Evolutionary conservation across 1,284 basidiomycete genomes (phyloP).

Genomic region (Mycosarcoma maydis): DNA sequence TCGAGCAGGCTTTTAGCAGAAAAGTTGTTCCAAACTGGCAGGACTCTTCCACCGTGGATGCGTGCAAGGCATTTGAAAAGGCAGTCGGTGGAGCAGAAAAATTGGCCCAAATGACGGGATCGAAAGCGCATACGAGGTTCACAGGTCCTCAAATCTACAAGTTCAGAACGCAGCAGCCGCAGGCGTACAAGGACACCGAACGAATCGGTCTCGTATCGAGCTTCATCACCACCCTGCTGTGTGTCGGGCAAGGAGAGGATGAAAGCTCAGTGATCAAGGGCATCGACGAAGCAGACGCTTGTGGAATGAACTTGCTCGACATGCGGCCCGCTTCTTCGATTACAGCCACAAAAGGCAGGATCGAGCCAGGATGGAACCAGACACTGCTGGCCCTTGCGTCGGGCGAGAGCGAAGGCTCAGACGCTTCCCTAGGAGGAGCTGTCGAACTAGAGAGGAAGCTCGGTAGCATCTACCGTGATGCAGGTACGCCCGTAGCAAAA

Average conservation of each 20-base stretch:
- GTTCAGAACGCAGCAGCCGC: conserved; percentile 72
- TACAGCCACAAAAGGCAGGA: conserved; percentile 72
- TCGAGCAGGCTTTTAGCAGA: conserved; percentile 75
- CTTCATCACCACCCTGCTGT: conserved; percentile 82
- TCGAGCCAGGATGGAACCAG: conserved; percentile 56
- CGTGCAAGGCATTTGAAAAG: conserved; percentile 75
- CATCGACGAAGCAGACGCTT: conserved; percentile 76
- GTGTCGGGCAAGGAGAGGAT: conserved; percentile 67
- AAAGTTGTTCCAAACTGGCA: conserved; percentile 86
- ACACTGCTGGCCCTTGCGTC: conserved; percentile 66
- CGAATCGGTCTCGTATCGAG: conserved; percentile 84
- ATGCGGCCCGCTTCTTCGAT: conserved; percentile 73
- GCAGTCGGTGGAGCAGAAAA: conserved; percentile 75
- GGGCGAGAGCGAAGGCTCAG: conserved; percentile 64
- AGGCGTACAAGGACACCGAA: conserved; percentile 75
- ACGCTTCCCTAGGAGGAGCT: conserved; percentile 66
- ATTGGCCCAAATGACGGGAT: conserved; percentile 81
- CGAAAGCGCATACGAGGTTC: conserved; percentile 86
- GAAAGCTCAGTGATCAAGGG: conserved; percentile 72
- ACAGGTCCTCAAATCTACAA: conserved; percentile 85
- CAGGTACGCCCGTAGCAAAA: conserved; percentile 75
- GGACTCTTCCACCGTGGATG: conserved; percentile 82
- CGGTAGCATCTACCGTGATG: conserved; percentile 78
- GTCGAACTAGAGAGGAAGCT: conserved; percentile 77
- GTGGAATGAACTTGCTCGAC: conserved; percentile 83